Base-by-base conservation (phyloP, 768 basidiomycete species). In the Pleurotus pulmonarius region DNA sequence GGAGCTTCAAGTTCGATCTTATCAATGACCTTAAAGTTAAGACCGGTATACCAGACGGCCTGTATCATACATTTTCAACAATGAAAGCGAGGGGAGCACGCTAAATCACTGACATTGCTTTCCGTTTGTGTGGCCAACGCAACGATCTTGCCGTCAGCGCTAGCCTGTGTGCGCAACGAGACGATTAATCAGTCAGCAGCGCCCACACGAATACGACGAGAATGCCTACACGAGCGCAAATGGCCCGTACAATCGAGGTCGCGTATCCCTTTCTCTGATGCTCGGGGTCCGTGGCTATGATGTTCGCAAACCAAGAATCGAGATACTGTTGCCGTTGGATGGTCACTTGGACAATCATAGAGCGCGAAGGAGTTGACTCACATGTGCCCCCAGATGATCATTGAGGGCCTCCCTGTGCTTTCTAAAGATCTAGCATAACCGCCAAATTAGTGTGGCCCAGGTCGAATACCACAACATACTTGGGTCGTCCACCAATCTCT, bases 181-280 rank as follows among this genome's bases (percentile, higher is more conserved):
- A 8, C 4, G 7, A 25, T 24, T 8, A 16, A 25, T 47, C 46
- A 25, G 15, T 47, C 22, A 3, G 5, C 15, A 15, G 20, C 22
- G 22, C 26, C 8, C 11, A 47, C 13, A 22, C 15, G 12, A 5
- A n/a, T n/a, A n/a, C n/a, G 26, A 5, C 7, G 15, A 16, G 1
- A 25, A 11, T 13, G 3, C 46, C 26, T 24, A 47, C 46, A 15
- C 18, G 3, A 8, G 20, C 2, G 15, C 20, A 47, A 7, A 25
- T 20, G 25, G 55, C 46, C 11, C 54, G 8, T 4, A 58, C 43
- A 24, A 58, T 53, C 26, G 52, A 39, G 26, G 57, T 55, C 6
- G 40, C 57, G 45, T 43, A 54, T 40, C 57, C 57, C 16, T 51
- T 37, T 54, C 52, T 16, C 43, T 58, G 57, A 54, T 58, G 53